Evolutionary conservation across 2,329 filamentous ascomycete species (phyloP).

Genomic region (Zymoseptoria tritici): DNA sequence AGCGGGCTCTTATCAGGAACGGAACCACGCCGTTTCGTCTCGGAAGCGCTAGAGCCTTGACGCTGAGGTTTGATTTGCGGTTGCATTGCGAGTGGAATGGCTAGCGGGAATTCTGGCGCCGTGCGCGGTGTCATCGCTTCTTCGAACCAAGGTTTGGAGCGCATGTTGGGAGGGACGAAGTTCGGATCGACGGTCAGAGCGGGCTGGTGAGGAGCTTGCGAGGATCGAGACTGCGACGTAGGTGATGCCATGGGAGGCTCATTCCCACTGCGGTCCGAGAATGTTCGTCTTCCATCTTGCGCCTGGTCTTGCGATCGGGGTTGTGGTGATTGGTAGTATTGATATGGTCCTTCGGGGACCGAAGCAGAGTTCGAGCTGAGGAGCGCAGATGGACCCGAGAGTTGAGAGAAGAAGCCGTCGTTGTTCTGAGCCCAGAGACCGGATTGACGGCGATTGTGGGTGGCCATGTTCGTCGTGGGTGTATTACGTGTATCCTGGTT

Average conservation of each 20-base stretch:
- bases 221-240: not conserved
- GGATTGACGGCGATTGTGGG: constrained; percentile 22
- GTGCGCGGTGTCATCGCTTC: constrained; percentile 12
- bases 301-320: not conserved
- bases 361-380: constrained; percentile 1
- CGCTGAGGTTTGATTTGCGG: not conserved
- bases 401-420: constrained; percentile 19
- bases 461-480: not conserved
- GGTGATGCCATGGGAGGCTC: not conserved
- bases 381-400: constrained; percentile 7
- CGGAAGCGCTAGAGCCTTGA: constrained; percentile 5
- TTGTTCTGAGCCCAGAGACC: constrained; percentile 24
- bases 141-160: constrained; percentile 21
- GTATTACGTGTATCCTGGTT: not conserved
- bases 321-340: constrained; percentile 26
- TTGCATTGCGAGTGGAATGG: not conserved
- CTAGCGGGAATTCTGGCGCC: not conserved
- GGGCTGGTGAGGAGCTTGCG: constrained; percentile 3
- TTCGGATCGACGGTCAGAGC: constrained; percentile 20
- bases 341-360: constrained; percentile 18
- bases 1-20: constrained; percentile 82
- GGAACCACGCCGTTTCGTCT: constrained; percentile 41
- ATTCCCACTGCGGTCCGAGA: constrained; percentile 22
- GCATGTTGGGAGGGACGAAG: constrained; percentile 22
- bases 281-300: constrained; percentile 19